These are phyloP conservation scores for Torulaspora quercuum DNA, from an alignment of 805 yeast genomes.

Conservation along the genomic window DNA sequence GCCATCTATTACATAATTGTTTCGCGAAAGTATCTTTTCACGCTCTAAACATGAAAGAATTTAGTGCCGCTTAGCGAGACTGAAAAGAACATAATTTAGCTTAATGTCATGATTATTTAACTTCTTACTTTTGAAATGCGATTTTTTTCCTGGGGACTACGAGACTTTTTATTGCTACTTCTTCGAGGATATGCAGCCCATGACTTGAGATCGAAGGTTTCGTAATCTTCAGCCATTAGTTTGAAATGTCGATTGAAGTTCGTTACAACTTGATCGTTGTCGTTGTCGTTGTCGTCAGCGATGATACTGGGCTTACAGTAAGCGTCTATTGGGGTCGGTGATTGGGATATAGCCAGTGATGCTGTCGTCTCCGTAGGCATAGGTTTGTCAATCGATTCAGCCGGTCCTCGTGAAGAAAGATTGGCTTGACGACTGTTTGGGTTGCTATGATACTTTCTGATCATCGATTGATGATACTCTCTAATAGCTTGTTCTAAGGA, in stretches of 20 bases:
- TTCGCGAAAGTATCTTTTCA: too few relatives aligned
- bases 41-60: constrained; percentile 4
- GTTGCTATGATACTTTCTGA: not conserved
- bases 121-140: constrained; percentile 16
- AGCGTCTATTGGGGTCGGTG: constrained; percentile 11
- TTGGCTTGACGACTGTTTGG: not conserved
- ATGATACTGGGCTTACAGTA: not conserved
- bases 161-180: constrained; percentile 7
- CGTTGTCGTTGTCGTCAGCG: not conserved
- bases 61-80: too few relatives aligned
- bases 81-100: too few relatives aligned
- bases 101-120: too few relatives aligned
- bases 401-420: constrained; percentile 3
- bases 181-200: constrained; percentile 13
- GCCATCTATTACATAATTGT: too few relatives aligned
- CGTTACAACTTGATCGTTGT: constrained; percentile 19
- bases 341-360: constrained; percentile 11
- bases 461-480: constrained; percentile 17
- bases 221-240: constrained; percentile 31
- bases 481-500: constrained; percentile 13
- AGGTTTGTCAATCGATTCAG: constrained; percentile 5
- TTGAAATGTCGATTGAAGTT: constrained; percentile 33
- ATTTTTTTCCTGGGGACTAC: constrained; percentile 10
- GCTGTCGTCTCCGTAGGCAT: not conserved
- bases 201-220: constrained; percentile 26